Evolutionary conservation across 805 yeast genomes (phyloP).

Genomic region (Saturnispora diversa): DNA sequence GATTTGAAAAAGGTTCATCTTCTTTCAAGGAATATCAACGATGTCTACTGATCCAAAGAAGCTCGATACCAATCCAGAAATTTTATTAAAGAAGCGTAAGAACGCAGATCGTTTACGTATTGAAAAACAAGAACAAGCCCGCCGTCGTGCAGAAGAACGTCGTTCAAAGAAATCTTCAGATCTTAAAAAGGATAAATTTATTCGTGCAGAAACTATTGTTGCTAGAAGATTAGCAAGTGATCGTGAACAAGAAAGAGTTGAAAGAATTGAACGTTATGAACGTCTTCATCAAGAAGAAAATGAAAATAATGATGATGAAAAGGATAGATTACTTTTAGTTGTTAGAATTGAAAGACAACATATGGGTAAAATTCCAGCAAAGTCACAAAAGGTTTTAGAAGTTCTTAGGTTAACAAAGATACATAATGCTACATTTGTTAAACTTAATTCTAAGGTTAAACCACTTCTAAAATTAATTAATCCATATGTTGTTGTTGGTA

Average conservation of each 20-base stretch:
- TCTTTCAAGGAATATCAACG: background rate
- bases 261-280: constrained; percentile 52
- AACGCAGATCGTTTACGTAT: constrained; percentile 65
- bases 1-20: background rate
- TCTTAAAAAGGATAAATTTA: constrained; percentile 42
- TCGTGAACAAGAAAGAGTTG: constrained; percentile 61
- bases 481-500: constrained; percentile 68
- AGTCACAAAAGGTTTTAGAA: constrained; percentile 50
- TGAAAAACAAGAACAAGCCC: constrained; percentile 63
- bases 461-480: constrained; percentile 60
- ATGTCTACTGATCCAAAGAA: constrained; percentile 30
- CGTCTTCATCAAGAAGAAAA: constrained; percentile 24
- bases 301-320: constrained; percentile 23
- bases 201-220: constrained; percentile 69
- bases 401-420: constrained; percentile 51
- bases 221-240: constrained; percentile 56
- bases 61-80: constrained; percentile 65
- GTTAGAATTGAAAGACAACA: constrained; percentile 60
- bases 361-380: constrained; percentile 58
- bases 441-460: constrained; percentile 47
- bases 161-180: constrained; percentile 37
- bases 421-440: constrained; percentile 67
- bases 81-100: constrained; percentile 70
- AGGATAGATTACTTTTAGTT: constrained; percentile 47
- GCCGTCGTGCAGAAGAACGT: constrained; percentile 40